Base-by-base conservation (phyloP, 495 filamentous ascomycete species). In the Penicillium waksmanii region DNA sequence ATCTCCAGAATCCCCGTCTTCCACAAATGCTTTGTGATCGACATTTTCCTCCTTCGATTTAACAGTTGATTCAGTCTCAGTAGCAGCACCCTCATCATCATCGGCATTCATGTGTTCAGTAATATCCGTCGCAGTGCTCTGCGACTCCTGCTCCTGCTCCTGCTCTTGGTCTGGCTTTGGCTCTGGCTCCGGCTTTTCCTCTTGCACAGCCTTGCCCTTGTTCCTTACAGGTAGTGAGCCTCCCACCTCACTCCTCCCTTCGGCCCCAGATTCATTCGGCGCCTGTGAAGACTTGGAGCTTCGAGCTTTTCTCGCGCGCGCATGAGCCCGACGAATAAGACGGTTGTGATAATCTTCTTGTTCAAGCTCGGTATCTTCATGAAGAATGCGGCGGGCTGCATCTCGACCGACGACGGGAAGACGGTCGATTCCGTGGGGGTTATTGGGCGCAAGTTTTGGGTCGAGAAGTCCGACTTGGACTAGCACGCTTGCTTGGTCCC, bases 401-500 rank as follows among this genome's bases (percentile, higher is more conserved):
- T 91, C 87, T 1, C 73, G 70, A 0, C 90, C 91, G 3, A 86
- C 83, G 31, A 93, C 85, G 1, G 92, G 92, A 43, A 96, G 78
- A 65, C 73, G 83, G 27, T 85, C 79, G n/a, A 80, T 73, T 0
- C 81, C 83, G 36, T 80, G 74, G 23, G 78, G 71, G 7, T 73
- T 69, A 23, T 67, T 55, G 1, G 82, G 78, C 8, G 85, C 72
- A 11, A 83, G 70, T 71, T 78, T 88, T 62, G 66, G 87, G 80
- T 91, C 84, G 38, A 96, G 66, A 48, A 96, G 67, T 0, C 91
- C 91, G 0, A 91, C 73, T 72, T 96, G 92, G 18, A 88, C 81
- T 0, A 97, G 73, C 3, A 94, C 88, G 15, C 84, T 87, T 1
- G 89, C 91, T 69, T 96, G 92, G 66, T 96, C 93, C 92, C 92